Base-by-base conservation (phyloP, 2,329 filamentous ascomycete genomes). In the Blastomyces silverae region DNA sequence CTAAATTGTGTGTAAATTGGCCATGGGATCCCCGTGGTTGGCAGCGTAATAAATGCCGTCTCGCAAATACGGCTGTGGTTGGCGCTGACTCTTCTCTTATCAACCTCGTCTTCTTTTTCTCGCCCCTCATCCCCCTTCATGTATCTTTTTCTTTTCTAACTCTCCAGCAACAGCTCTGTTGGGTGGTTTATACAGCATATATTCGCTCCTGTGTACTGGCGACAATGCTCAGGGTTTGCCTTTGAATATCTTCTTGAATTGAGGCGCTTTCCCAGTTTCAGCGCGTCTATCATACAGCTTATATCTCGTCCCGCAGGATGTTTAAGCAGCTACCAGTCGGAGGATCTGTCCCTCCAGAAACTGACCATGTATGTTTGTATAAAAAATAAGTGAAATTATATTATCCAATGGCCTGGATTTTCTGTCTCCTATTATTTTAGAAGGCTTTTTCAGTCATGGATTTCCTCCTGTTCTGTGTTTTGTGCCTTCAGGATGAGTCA, bases 281-380 rank as follows among this genome's bases (percentile, higher is more conserved):
- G 42, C 44, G 31, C 39, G 34, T 53, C 48, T 44, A 6, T 25
- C n/a, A n/a, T 20, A 57, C 34, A n/a, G 22, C 31, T 11, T 22
- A 10, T 28, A 57, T 20, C 11, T 17, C 10, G 56, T 25, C 22
- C 34, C 4, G n/a, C 31, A 70, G 52, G 48, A 79, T 79, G 77
- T 70, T 74, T 46, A 75, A 76, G 67, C 71, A 53, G 11, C 31
- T 65, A 50, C 34, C 71, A 46, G 64, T 90, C 48, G 89, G 89
- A 71, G 87, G 89, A 72, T 85, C 89, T 5, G 90, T 93, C 66
- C 90, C 90, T 64, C 84, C 87, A 50, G 87, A 92, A 74, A 92
- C 89, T 64, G 85, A 88, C 65, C 90, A 93, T 81, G 89, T 91
- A 80, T 79, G 85, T 82, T 65, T 20, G 56, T 25, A 55, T 66